phyloP scores from a whole-genome alignment of 2,329 filamentous ascomycete genomes.

The Nothopassalora personata region DNA sequence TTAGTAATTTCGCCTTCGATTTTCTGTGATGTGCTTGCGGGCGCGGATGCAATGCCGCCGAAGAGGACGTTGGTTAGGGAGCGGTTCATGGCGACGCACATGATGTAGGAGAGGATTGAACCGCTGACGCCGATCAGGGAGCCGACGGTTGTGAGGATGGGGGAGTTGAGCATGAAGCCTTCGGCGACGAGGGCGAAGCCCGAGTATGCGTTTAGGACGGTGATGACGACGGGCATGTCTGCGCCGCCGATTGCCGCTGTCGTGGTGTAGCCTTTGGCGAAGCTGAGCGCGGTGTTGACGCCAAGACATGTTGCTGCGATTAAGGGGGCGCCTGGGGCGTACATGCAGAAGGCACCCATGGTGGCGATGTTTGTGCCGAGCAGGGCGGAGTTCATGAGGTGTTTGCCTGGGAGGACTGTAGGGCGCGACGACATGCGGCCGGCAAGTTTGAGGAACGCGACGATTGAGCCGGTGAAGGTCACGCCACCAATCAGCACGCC shows the following conservation, averaged over 20 bases:
- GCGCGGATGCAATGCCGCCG: slow-evolving; percentile 63
- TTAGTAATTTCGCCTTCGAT: slow-evolving; percentile 75
- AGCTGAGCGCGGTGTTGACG: slow-evolving; percentile 71
- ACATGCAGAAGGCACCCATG: slow-evolving; percentile 75
- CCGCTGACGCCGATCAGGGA: slow-evolving; percentile 84
- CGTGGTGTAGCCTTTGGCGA: slow-evolving; percentile 81
- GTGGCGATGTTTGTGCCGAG: slow-evolving; percentile 73
- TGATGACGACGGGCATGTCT: slow-evolving; percentile 90
- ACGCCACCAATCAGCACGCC: slow-evolving; percentile 78
- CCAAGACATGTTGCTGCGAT: slow-evolving; percentile 74
- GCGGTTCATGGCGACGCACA: slow-evolving; percentile 87
- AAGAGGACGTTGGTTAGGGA: slow-evolving; percentile 86
- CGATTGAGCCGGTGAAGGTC: slow-evolving; percentile 85
- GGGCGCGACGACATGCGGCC: slow-evolving; percentile 77
- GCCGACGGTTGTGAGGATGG: slow-evolving; percentile 76
- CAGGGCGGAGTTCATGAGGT: slow-evolving; percentile 68
- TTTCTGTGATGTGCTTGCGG: slow-evolving; percentile 60
- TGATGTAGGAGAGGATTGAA: slow-evolving; percentile 81
- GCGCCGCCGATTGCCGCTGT: slow-evolving; percentile 87
- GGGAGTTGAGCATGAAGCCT: slow-evolving; percentile 86
- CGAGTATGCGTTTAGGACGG: slow-evolving; percentile 83
- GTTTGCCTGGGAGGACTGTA: slow-evolving; percentile 65
- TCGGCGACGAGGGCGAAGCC: slow-evolving; percentile 87
- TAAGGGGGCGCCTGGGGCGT: slow-evolving; percentile 71
- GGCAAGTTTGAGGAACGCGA: slow-evolving; percentile 82